phyloP scores from a whole-genome alignment of 2,329 filamentous ascomycete species.

The Fusarium bactridioides region DNA sequence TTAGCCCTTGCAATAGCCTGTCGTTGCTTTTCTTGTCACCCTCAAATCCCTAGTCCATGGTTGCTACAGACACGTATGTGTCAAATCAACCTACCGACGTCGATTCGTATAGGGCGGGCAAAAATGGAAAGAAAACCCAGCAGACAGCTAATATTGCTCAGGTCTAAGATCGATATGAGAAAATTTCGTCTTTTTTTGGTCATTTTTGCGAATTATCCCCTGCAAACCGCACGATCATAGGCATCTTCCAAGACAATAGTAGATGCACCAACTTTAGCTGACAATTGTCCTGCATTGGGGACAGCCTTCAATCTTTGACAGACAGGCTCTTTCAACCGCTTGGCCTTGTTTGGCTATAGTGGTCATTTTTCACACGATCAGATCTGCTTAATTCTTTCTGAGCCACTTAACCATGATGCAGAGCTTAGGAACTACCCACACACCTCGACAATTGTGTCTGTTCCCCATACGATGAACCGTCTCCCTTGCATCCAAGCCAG shows the following conservation, averaged over 20 bases:
- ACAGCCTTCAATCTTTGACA: constrained; percentile 22
- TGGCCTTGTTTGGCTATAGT: constrained; percentile 25
- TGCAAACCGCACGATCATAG: constrained; percentile 21
- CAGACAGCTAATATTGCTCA: constrained; percentile 12
- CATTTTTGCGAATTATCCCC: constrained; percentile 8
- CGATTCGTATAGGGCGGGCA: background rate
- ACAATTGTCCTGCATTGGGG: constrained; percentile 13
- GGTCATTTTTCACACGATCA: constrained; percentile 26
- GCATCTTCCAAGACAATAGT: constrained; percentile 23
- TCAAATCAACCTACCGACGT: background rate
- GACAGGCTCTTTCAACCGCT: constrained; percentile 23
- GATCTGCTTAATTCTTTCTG: constrained; percentile 15
- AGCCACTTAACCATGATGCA: constrained; percentile 11
- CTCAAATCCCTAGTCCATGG: constrained; percentile 5
- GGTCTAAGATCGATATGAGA: background rate
- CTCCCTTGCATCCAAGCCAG: background rate
- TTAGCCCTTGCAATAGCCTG: constrained; percentile 1
- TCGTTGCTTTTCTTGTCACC: constrained; percentile 30
- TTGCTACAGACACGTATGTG: background rate
- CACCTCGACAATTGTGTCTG: background rate
- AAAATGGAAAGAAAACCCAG: constrained; percentile 2
- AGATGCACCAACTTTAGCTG: constrained; percentile 23
- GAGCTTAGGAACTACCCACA: background rate
- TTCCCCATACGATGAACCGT: background rate
- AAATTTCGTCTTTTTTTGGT: constrained; percentile 5